Conservation (phyloP, 2,329 filamentous ascomycete species). For the Claviceps africana region DNA sequence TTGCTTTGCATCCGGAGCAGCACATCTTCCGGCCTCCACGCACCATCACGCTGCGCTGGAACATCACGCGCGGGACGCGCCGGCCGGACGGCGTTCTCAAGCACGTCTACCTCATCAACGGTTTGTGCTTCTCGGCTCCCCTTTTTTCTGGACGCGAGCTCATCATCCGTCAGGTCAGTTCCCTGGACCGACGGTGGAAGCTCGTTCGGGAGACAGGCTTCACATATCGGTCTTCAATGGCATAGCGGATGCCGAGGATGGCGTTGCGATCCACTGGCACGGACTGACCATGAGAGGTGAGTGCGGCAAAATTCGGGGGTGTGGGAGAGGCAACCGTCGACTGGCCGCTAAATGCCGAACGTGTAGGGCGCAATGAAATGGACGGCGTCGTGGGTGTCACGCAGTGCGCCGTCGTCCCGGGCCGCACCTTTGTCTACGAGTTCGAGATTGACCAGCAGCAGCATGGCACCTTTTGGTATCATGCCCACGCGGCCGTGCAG, state of each 20-base stretch:
- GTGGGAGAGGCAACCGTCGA: no score
- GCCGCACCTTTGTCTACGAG: conserved; percentile 34
- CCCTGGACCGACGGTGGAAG: conserved; percentile 31
- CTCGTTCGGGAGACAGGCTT: conserved; percentile 28
- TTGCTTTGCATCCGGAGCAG: conserved; percentile 25
- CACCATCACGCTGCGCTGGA: conserved; percentile 22
- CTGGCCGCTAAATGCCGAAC: background rate
- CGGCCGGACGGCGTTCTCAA: conserved; percentile 36
- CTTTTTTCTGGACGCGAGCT: background rate
- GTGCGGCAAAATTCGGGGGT: no score
- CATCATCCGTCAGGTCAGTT: conserved; percentile 17
- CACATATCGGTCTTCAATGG: conserved; percentile 26
- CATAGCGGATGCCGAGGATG: conserved; percentile 11
- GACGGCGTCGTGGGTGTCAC: conserved; percentile 49
- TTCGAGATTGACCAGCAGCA: conserved; percentile 41
- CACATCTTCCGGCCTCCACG: conserved; percentile 23
- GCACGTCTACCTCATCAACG: conserved; percentile 34
- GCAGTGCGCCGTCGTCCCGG: conserved; percentile 47
- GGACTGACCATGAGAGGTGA: conserved; percentile 48
- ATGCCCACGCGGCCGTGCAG: conserved; percentile 47
- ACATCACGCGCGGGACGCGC: conserved; percentile 22
- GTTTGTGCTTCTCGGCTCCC: conserved; percentile 11
- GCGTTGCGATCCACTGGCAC: conserved; percentile 53
- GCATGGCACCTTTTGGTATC: conserved; percentile 48
- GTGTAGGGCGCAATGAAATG: conserved; percentile 34